phyloP scores from a whole-genome alignment of 768 basidiomycete genomes.

The Kwoniella sp. region DNA sequence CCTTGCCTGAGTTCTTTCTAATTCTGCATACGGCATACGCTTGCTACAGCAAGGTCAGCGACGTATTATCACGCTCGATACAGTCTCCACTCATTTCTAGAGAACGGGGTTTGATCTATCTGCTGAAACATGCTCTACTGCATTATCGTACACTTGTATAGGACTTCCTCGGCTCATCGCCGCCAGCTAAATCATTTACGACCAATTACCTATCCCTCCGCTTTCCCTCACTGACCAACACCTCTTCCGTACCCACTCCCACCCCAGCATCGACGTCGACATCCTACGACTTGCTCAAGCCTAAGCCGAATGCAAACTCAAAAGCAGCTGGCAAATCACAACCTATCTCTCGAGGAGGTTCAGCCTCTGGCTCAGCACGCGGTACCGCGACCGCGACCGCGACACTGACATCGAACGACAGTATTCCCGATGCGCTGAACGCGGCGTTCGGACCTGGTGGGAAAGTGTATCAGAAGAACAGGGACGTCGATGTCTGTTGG shows the following conservation, averaged over 20 bases:
- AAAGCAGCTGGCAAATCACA: neutral
- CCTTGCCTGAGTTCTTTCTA: too few species aligned
- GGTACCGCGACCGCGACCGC: neutral
- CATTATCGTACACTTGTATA: conserved; percentile 17
- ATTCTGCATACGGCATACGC: too few species aligned
- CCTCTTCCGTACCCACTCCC: neutral
- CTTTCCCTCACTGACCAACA: conserved; percentile 37
- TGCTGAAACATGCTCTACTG: too few species aligned
- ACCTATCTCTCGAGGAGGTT: conserved; percentile 3
- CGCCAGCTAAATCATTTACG: conserved; percentile 43
- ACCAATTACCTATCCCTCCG: conserved; percentile 37
- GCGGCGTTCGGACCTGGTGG: conserved; percentile 44
- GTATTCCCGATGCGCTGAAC: conserved; percentile 30
- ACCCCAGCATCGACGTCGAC: neutral
- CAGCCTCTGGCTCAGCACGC: conserved; percentile 2
- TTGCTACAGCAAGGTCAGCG: too few species aligned
- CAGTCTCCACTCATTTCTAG: too few species aligned
- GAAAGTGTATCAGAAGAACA: conserved; percentile 49
- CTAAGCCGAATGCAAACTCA: neutral
- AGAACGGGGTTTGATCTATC: too few species aligned
- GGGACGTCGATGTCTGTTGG: conserved; percentile 34
- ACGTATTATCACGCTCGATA: too few species aligned
- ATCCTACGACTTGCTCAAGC: conserved; percentile 6
- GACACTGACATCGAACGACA: conserved; percentile 1
- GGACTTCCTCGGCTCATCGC: conserved; percentile 51